Conservation (phyloP, 441 rosid genomes). For the Lepidium campestre region DNA sequence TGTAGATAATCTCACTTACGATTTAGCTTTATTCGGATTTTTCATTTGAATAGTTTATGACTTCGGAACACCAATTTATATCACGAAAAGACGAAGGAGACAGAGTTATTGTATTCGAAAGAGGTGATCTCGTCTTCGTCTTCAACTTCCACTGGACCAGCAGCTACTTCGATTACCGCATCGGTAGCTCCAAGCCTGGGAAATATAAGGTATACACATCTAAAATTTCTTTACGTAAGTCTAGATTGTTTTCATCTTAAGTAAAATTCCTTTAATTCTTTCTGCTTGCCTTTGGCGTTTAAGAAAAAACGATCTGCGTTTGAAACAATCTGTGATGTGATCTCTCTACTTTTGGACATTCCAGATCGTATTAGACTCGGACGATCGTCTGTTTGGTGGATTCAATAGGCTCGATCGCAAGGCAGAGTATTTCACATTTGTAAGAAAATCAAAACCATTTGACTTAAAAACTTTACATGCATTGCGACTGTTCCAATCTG, state of each 20-base stretch:
- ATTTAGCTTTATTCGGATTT: background rate
- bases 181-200: slow-evolving; percentile 89
- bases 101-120: slow-evolving; percentile 71
- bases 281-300: no score
- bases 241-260: no score
- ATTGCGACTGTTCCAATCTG: background rate
- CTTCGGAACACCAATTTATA: slow-evolving; percentile 77
- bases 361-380: slow-evolving; percentile 88
- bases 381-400: slow-evolving; percentile 78
- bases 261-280: no score
- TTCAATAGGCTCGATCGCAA: slow-evolving; percentile 50
- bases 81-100: slow-evolving; percentile 82
- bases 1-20: background rate
- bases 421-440: slow-evolving; percentile 72
- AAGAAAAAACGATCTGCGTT: no score
- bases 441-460: slow-evolving; percentile 35
- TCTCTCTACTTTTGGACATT: background rate
- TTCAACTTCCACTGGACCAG: slow-evolving; percentile 90
- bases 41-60: slow-evolving; percentile 73
- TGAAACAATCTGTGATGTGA: background rate
- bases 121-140: slow-evolving; percentile 85
- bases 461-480: background rate
- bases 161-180: slow-evolving; percentile 80
- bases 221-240: background rate
- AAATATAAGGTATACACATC: slow-evolving; percentile 72